A percentile compares a stretch with the other conserved stretches of the same genome.
These are phyloP conservation scores for Ceratocystis ficicola DNA, from an alignment of 2,329 filamentous ascomycete species.

Conservation along the genomic window DNA sequence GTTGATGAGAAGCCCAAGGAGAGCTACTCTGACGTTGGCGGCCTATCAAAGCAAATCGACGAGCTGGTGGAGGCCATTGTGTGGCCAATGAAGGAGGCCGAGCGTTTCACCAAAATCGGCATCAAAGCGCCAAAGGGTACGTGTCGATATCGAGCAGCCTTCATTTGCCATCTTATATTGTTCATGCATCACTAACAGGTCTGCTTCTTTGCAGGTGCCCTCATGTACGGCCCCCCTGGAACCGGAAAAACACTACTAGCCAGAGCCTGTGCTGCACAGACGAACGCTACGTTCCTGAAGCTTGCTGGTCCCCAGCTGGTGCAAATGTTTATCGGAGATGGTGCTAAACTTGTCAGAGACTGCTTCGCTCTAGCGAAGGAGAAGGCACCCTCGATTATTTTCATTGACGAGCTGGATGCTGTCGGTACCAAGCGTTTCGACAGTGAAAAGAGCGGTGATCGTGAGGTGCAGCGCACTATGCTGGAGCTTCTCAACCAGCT, in stretches of 20 bases:
- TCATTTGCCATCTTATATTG: neutral
- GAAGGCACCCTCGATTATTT: slow-evolving; percentile 97
- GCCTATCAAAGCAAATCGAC: slow-evolving; percentile 96
- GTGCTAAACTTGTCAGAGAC: slow-evolving; percentile 92
- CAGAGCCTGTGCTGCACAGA: slow-evolving; percentile 92
- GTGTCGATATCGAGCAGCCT: slow-evolving; percentile 24
- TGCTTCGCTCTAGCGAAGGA: slow-evolving; percentile 97
- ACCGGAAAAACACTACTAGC: slow-evolving; percentile 87
- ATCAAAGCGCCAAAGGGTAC: slow-evolving; percentile 98
- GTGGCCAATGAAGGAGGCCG: slow-evolving; percentile 99
- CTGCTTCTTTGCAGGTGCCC: slow-evolving; percentile 51
- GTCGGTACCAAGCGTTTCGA: slow-evolving; percentile 99
- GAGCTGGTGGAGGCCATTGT: slow-evolving; percentile 97
- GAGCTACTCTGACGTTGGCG: slow-evolving; percentile 96
- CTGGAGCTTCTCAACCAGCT: slow-evolving; percentile 96
- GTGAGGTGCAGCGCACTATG: slow-evolving; percentile 98
- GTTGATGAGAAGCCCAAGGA: slow-evolving; percentile 99
- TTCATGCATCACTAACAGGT: slow-evolving; percentile 21
- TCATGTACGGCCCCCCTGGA: slow-evolving; percentile 94
- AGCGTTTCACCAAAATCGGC: slow-evolving; percentile 98
- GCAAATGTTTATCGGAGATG: slow-evolving; percentile 99
- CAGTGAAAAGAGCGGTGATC: slow-evolving; percentile 92
- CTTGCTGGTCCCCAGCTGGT: slow-evolving; percentile 94
- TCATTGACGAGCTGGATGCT: slow-evolving; percentile 96
- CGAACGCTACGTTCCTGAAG: slow-evolving; percentile 96